Base-by-base conservation (phyloP, 2,329 filamentous ascomycete genomes). In the Penicillium sp. region DNA sequence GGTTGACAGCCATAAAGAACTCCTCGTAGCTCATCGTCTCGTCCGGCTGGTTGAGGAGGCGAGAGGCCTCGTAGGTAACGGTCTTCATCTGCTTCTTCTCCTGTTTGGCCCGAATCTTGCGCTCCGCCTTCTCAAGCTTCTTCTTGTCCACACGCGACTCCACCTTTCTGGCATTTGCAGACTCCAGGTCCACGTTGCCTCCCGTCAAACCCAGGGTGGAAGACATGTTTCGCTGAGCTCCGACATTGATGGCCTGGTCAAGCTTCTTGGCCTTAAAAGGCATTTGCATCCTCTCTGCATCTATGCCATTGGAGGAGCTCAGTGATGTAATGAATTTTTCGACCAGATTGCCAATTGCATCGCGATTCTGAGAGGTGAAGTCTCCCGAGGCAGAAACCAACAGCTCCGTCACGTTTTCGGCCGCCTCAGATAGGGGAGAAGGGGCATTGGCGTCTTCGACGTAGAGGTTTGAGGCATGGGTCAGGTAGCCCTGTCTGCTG, bases 1-100 rank as follows among this genome's bases (percentile, higher is more conserved):
- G 94, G 73, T 99, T 99, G 78, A 99, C 94, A 48, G 90, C 88
- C 94, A 99, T 97, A 82, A 95, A 99, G 76, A 99, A 97, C 71
- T 99, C 94, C 75, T 99, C 94, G 71, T 99, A 99, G 36, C 90
- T 95, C 79, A 96, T 87, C 11, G 92, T 79, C 64, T 87, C 83
- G 64, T 92, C 88, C 4, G 90, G 81, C 73, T 90, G 84, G 68
- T 95, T 87, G 60, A 99, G 84, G 61, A 99, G 79, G 61, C 86
- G 86, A 11, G 94, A 97, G 0, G 94, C 89, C 76, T 99, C 94
- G 72, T 99, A 99, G 74, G 96, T 90, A 63, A 99, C 94, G 50
- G 88, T 96, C 81, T 97, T 97, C 86, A 94, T 96, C 31, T 86
- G 84, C 79, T 99, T 99, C 80, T 95, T 95, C 77, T 91, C 94